phyloP scores from a whole-genome alignment of 1,284 basidiomycete genomes.

The Heterobasidion irregulare region DNA sequence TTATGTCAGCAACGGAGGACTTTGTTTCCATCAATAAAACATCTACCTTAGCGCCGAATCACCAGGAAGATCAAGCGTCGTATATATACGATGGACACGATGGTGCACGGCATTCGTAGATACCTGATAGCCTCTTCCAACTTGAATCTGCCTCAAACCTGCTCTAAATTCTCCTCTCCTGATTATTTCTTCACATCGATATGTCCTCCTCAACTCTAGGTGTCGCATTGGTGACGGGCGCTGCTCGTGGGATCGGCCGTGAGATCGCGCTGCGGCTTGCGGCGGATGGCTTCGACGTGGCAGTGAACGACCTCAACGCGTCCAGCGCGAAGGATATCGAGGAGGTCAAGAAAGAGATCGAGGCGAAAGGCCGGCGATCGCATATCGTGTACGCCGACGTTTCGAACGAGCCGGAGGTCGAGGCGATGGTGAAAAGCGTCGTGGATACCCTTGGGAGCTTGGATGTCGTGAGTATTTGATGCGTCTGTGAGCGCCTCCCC shows the following conservation, averaged over 20 bases:
- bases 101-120: no score
- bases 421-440: slow-evolving; percentile 21
- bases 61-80: not conserved
- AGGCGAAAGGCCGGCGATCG: not conserved
- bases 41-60: not conserved
- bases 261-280: slow-evolving; percentile 13
- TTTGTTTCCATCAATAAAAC: no score
- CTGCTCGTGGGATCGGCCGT: slow-evolving; percentile 13
- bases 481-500: not conserved
- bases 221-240: slow-evolving; percentile 14
- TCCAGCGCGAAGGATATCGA: not conserved
- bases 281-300: slow-evolving; percentile 12
- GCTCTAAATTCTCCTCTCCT: no score
- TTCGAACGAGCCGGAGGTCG: slow-evolving; percentile 20
- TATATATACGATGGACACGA: not conserved
- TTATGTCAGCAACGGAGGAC: not conserved
- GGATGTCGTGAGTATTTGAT: slow-evolving; percentile 23
- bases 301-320: slow-evolving; percentile 9
- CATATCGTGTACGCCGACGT: slow-evolving; percentile 2
- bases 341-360: not conserved
- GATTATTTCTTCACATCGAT: not conserved
- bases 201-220: not conserved
- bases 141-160: no score
- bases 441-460: slow-evolving; percentile 25
- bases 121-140: no score